Evolutionary conservation across 2,329 filamentous ascomycete species (phyloP).

Genomic region (Scorias spongiosa): DNA sequence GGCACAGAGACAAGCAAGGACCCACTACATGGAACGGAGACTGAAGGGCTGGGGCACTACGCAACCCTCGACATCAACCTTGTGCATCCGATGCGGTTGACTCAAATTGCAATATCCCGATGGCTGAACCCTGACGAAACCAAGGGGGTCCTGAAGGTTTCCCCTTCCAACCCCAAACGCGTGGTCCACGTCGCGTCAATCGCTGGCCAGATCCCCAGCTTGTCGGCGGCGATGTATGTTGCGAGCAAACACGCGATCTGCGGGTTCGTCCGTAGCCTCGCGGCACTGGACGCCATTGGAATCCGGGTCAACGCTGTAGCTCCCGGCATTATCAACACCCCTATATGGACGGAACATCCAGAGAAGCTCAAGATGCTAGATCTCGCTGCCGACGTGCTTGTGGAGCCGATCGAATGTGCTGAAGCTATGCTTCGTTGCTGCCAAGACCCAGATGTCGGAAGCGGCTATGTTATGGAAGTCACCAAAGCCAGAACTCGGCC

Average conservation of each 20-base stretch:
- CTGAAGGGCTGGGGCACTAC: constrained; percentile 19
- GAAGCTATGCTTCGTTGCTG: constrained; percentile 42
- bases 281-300: constrained; percentile 33
- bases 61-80: constrained; percentile 31
- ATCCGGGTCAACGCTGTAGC: constrained; percentile 46
- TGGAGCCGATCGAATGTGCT: constrained; percentile 45
- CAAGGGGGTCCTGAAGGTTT: constrained; percentile 17
- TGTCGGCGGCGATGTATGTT: constrained; percentile 29
- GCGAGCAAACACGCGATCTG: constrained; percentile 31
- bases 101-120: constrained; percentile 31
- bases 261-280: constrained; percentile 36
- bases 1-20: constrained; percentile 24
- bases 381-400: constrained; percentile 37
- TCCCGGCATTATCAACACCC: constrained; percentile 46
- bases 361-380: constrained; percentile 42
- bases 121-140: constrained; percentile 24
- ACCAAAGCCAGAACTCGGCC: constrained; percentile 34
- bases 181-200: constrained; percentile 30
- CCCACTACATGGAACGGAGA: constrained; percentile 10
- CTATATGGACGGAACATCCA: constrained; percentile 45
- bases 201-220: constrained; percentile 26
- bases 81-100: constrained; percentile 32
- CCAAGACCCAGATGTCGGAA: constrained; percentile 33
- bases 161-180: constrained; percentile 28
- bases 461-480: constrained; percentile 42